Conservation (phyloP, 352 stramenopile species). For the Globisporangium alternatum region DNA sequence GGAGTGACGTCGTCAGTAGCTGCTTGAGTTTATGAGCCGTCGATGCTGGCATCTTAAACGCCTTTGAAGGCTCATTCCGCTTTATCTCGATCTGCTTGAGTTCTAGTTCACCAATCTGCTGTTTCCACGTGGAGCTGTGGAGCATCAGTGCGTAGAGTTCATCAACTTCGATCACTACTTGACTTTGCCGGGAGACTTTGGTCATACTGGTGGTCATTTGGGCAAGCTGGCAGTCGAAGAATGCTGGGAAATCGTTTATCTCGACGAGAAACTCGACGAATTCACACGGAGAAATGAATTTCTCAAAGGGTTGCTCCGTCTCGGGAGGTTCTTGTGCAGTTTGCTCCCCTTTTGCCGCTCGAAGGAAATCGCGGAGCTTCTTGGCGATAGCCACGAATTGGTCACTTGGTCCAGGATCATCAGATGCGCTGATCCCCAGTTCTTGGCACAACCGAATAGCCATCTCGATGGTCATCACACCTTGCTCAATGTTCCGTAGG, state of each 20-base stretch:
- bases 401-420: neutral
- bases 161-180: neutral
- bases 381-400: neutral
- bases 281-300: neutral
- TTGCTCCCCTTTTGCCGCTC: neutral
- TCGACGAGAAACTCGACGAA: constrained; percentile 12
- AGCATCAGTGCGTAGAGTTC: constrained; percentile 4
- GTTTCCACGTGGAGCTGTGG: neutral
- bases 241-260: constrained; percentile 2
- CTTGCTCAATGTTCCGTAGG: neutral
- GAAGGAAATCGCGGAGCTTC: neutral
- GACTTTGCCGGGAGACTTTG: neutral
- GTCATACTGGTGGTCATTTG: neutral
- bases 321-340: neutral
- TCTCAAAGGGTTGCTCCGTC: neutral
- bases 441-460: neutral
- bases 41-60: constrained; percentile 2
- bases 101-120: neutral
- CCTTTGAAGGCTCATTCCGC: neutral
- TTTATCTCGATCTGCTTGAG: neutral
- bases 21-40: constrained; percentile 19
- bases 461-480: constrained; percentile 1
- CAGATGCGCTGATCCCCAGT: neutral
- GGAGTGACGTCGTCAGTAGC: constrained; percentile 18
- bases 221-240: neutral